A percentile compares a stretch with the other conserved stretches of the same genome.
phyloP scores from a whole-genome alignment of 2,329 filamentous ascomycete genomes.

The Penicillium brevicompactum region DNA sequence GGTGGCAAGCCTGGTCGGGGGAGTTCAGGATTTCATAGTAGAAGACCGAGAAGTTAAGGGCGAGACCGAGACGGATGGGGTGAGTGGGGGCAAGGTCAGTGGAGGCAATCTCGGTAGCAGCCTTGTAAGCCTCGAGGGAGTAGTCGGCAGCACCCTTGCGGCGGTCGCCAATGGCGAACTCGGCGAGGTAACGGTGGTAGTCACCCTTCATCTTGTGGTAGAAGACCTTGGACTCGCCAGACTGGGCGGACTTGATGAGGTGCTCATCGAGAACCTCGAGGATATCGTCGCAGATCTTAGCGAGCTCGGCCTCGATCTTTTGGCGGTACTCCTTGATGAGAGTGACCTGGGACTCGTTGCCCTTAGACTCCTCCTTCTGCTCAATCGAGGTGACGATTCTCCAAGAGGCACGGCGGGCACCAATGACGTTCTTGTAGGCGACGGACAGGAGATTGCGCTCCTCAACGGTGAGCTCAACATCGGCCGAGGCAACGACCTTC shows the following conservation, averaged over 20 bases:
- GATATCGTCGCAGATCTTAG: slow-evolving; percentile 97
- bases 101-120: slow-evolving; percentile 84
- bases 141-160: slow-evolving; percentile 93
- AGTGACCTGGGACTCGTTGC: slow-evolving; percentile 84
- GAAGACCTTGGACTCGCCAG: slow-evolving; percentile 98
- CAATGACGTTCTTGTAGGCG: slow-evolving; percentile 99
- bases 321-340: slow-evolving; percentile 98
- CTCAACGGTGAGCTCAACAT: slow-evolving; percentile 82
- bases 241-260: slow-evolving; percentile 91
- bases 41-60: slow-evolving; percentile 97
- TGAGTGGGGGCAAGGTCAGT: slow-evolving; percentile 89
- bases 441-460: slow-evolving; percentile 97
- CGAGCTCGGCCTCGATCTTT: slow-evolving; percentile 96
- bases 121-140: slow-evolving; percentile 96
- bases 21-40: slow-evolving; percentile 99
- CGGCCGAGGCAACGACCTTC: slow-evolving; percentile 93
- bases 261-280: slow-evolving; percentile 91
- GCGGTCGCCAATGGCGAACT: slow-evolving; percentile 92
- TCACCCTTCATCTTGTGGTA: slow-evolving; percentile 99
- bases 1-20: slow-evolving; percentile 95
- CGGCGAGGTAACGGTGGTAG: slow-evolving; percentile 98
- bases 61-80: slow-evolving; percentile 88
- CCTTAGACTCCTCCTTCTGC: slow-evolving; percentile 99
- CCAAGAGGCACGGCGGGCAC: slow-evolving; percentile 94
- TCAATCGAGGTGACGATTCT: slow-evolving; percentile 98